These are phyloP conservation scores for Poteriospumella lacustris DNA, from an alignment of 108 stramenopile species.

Conservation along the genomic window DNA sequence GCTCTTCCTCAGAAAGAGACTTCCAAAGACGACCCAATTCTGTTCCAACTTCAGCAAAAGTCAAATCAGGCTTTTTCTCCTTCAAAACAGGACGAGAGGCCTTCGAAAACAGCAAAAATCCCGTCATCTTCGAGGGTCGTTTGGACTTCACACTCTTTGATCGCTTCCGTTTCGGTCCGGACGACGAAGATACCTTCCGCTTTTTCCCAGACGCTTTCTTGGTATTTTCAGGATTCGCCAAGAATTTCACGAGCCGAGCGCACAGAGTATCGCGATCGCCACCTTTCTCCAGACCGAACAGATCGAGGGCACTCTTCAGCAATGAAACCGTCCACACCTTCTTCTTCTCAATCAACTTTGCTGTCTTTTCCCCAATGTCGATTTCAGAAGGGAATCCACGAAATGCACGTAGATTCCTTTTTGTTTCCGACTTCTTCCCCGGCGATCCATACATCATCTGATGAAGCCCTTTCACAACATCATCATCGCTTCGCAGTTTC, in stretches of 20 bases:
- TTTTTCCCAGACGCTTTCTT: not conserved
- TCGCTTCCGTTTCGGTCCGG: not conserved
- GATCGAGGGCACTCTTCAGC: not conserved
- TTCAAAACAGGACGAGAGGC: not conserved
- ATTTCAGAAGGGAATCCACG: not conserved
- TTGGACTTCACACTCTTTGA: not conserved
- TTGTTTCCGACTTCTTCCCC: not conserved
- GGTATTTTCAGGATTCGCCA: not conserved
- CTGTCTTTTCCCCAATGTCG: not conserved
- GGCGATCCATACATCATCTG: not conserved
- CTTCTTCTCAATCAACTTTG: not conserved
- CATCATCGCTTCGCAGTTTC: not conserved
- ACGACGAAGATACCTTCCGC: not conserved
- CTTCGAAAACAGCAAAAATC: not conserved
- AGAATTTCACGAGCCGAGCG: not conserved
- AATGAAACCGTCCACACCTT: not conserved
- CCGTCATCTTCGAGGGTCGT: not conserved
- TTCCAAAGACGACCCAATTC: not conserved
- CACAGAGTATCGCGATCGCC: not conserved
- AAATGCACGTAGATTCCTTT: slow-evolving; percentile 1
- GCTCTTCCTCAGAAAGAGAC: not conserved
- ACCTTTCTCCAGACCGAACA: not conserved
- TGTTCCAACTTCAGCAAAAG: not conserved
- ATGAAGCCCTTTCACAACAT: not conserved
- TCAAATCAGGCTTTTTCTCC: not conserved